Evolutionary conservation across 2,329 filamentous ascomycete genomes (phyloP).

Genomic region (Periconia sp.): DNA sequence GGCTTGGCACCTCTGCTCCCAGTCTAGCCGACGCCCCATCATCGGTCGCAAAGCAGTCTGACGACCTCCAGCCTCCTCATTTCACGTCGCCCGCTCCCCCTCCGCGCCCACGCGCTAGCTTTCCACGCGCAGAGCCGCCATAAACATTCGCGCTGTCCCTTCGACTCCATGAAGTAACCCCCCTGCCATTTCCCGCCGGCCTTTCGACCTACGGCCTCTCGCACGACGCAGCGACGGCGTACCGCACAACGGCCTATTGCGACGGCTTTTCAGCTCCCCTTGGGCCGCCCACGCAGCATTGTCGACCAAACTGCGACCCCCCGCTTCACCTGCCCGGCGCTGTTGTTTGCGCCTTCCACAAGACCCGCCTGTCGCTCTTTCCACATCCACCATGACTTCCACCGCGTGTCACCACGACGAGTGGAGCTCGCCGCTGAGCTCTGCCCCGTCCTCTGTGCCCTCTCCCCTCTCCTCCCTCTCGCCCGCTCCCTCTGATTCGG

Average conservation of each 20-base stretch:
- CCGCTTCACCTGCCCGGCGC: neutral
- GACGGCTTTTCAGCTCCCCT: too few species aligned
- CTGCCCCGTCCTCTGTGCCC: slow-evolving; percentile 43
- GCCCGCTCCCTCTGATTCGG: slow-evolving; percentile 43
- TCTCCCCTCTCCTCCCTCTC: slow-evolving; percentile 4
- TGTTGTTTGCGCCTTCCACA: neutral
- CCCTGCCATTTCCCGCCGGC: neutral
- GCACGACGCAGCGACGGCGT: too few species aligned
- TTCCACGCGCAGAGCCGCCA: slow-evolving; percentile 19
- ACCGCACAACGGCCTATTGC: too few species aligned
- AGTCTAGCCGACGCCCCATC: too few species aligned
- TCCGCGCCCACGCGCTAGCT: slow-evolving; percentile 31
- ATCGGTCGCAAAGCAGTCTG: too few species aligned
- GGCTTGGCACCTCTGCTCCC: too few species aligned
- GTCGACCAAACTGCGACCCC: too few species aligned
- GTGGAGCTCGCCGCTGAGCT: slow-evolving; percentile 49
- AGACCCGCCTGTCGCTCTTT: slow-evolving; percentile 6
- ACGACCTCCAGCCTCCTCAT: slow-evolving; percentile 41
- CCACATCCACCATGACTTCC: slow-evolving; percentile 2
- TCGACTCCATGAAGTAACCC: slow-evolving; percentile 31
- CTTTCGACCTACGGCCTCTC: too few species aligned
- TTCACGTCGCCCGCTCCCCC: slow-evolving; percentile 19
- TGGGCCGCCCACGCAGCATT: too few species aligned
- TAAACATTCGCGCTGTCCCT: slow-evolving; percentile 19
- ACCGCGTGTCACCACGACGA: slow-evolving; percentile 17